Evolutionary conservation across 345 rosid species (phyloP).

Genomic region (Trapa incisa): DNA sequence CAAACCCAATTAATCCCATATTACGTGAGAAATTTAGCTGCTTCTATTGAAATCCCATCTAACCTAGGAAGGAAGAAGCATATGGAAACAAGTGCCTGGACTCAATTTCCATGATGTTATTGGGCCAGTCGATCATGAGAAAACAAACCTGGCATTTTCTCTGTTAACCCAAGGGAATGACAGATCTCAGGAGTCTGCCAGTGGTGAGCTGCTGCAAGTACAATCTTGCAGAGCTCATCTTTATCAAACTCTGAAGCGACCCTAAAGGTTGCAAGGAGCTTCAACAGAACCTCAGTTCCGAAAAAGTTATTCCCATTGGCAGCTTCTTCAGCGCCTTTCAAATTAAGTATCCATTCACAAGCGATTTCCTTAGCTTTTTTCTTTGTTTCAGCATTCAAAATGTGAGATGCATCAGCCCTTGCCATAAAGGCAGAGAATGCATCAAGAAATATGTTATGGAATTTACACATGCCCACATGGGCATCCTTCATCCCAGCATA

Average conservation of each 20-base stretch:
- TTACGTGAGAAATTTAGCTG: slow-evolving; percentile 1
- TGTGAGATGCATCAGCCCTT: slow-evolving; percentile 43
- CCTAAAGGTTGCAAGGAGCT: slow-evolving; percentile 56
- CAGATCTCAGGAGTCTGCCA: slow-evolving; percentile 57
- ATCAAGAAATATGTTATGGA: slow-evolving; percentile 40
- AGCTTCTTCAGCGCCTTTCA: slow-evolving; percentile 35
- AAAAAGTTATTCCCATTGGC: slow-evolving; percentile 37
- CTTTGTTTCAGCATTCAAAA: slow-evolving; percentile 43
- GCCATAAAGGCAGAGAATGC: slow-evolving; percentile 39
- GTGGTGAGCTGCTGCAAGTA: slow-evolving; percentile 36
- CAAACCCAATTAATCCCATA: background rate
- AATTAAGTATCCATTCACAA: slow-evolving; percentile 50
- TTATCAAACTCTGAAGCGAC: slow-evolving; percentile 55
- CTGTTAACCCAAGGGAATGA: slow-evolving; percentile 47
- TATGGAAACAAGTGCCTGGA: slow-evolving; percentile 12
- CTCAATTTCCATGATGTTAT: slow-evolving; percentile 20
- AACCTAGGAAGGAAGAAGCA: slow-evolving; percentile 8
- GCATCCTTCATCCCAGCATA: slow-evolving; percentile 37
- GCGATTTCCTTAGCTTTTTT: slow-evolving; percentile 66
- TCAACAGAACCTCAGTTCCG: slow-evolving; percentile 56
- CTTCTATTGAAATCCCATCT: slow-evolving; percentile 1
- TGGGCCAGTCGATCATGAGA: slow-evolving; percentile 28
- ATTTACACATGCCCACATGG: slow-evolving; percentile 45
- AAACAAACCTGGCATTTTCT: slow-evolving; percentile 62
- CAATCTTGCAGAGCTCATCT: slow-evolving; percentile 59